Conservation (phyloP, 768 basidiomycete species). For the Termitomyces heimii region DNA sequence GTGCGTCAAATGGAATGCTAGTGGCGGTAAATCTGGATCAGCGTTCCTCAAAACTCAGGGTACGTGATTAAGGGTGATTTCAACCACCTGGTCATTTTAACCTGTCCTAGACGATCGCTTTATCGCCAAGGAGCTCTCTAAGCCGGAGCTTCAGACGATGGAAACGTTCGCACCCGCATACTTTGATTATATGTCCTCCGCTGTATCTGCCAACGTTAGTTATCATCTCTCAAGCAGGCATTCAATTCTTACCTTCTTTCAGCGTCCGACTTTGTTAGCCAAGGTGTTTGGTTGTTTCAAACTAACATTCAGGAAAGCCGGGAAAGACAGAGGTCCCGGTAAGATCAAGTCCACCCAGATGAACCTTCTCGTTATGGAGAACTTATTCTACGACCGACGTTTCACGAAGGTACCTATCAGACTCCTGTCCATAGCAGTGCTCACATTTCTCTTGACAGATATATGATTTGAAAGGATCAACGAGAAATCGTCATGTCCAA, state of each 20-base stretch:
- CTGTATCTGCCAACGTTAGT: slow-evolving; percentile 76
- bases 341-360: slow-evolving; percentile 82
- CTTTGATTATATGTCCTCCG: slow-evolving; percentile 97
- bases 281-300: slow-evolving; percentile 98
- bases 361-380: slow-evolving; percentile 98
- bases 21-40: slow-evolving; percentile 94
- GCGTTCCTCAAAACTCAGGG: slow-evolving; percentile 95
- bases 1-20: slow-evolving; percentile 94
- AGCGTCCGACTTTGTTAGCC: slow-evolving; percentile 92
- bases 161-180: slow-evolving; percentile 96
- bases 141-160: slow-evolving; percentile 88
- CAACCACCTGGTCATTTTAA: background rate
- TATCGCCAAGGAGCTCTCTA: slow-evolving; percentile 94
- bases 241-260: slow-evolving; percentile 9
- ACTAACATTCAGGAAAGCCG: slow-evolving; percentile 79
- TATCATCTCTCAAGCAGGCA: background rate
- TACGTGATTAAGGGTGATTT: slow-evolving; percentile 22
- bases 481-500: slow-evolving; percentile 87
- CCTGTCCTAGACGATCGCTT: slow-evolving; percentile 81
- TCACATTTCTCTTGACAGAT: slow-evolving; percentile 43
- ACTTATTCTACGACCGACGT: slow-evolving; percentile 87
- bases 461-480: slow-evolving; percentile 96
- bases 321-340: slow-evolving; percentile 57
- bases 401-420: slow-evolving; percentile 67
- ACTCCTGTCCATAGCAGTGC: background rate